Percentiles rank a stretch among this genome's conserved stretches.
Conservation (phyloP, 2,329 filamentous ascomycete species). For the Botryotinia convoluta region DNA sequence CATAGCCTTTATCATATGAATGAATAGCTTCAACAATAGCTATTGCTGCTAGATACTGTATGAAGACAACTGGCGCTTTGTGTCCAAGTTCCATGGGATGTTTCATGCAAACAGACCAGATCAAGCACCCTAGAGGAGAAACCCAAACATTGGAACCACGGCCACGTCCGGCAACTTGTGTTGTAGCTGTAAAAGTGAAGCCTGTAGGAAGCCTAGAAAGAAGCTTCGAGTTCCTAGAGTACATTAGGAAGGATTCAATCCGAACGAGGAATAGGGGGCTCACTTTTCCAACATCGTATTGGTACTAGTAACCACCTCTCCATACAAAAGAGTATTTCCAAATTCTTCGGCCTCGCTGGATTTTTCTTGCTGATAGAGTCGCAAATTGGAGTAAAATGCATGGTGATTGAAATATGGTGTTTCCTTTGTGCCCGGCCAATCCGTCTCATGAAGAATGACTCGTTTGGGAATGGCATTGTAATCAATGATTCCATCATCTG, state of each 20-base stretch:
- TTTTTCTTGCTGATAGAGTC: conserved; percentile 58
- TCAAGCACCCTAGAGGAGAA: conserved; percentile 77
- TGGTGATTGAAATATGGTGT: conserved; percentile 87
- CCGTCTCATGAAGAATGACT: conserved; percentile 68
- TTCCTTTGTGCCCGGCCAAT: conserved; percentile 64
- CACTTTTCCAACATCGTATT: conserved; percentile 90
- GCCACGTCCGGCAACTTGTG: conserved; percentile 82
- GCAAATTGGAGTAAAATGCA: conserved; percentile 70
- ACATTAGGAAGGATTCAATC: conserved; percentile 20
- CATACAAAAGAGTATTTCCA: conserved; percentile 78
- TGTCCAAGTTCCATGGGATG: conserved; percentile 72
- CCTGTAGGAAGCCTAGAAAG: conserved; percentile 75
- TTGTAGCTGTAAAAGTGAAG: conserved; percentile 84
- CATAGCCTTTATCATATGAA: conserved; percentile 73
- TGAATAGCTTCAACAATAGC: conserved; percentile 83
- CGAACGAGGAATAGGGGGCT: conserved; percentile 24
- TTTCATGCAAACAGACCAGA: conserved; percentile 85
- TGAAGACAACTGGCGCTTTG: conserved; percentile 79
- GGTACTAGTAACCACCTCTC: conserved; percentile 89
- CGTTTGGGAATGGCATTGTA: conserved; percentile 72
- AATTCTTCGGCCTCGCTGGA: conserved; percentile 61
- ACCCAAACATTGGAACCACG: conserved; percentile 94
- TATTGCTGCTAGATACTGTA: conserved; percentile 89
- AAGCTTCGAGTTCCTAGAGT: conserved; percentile 67
- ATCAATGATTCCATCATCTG: conserved; percentile 63